Evolutionary conservation across 352 stramenopile species (phyloP).

Genomic region (Halophytophthora batemanensis): DNA sequence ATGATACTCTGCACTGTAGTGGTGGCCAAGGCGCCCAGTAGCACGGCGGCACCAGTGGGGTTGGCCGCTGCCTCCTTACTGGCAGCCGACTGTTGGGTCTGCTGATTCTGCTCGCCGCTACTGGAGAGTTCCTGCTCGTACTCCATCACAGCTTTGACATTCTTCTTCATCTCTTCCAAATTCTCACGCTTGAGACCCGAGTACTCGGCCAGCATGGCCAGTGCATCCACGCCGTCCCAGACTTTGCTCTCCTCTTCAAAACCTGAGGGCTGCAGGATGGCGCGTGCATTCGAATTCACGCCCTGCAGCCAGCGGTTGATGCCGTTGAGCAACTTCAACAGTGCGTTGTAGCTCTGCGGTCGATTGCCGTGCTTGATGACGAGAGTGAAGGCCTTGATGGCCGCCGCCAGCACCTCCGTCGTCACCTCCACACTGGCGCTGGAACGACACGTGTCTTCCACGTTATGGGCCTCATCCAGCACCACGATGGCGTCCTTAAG

Average conservation of each 20-base stretch:
- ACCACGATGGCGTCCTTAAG: conserved; percentile 77
- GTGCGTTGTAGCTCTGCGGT: conserved; percentile 42
- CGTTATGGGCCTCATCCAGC: conserved; percentile 86
- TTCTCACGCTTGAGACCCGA: conserved; percentile 47
- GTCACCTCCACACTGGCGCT: conserved; percentile 77
- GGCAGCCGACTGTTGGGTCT: conserved; percentile 14
- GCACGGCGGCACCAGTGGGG: conserved; percentile 20
- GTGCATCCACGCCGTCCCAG: conserved; percentile 53
- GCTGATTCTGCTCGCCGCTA: conserved; percentile 21
- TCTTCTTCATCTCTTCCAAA: conserved; percentile 35
- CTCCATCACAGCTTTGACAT: conserved; percentile 45
- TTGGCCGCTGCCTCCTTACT: conserved; percentile 28
- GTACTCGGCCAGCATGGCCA: conserved; percentile 75
- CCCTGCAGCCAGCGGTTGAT: conserved; percentile 55
- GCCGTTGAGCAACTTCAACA: conserved; percentile 68
- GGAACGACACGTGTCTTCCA: conserved; percentile 83
- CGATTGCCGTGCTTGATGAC: conserved; percentile 67
- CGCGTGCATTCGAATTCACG: conserved; percentile 36
- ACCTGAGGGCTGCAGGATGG: conserved; percentile 48
- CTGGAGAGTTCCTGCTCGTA: conserved; percentile 56
- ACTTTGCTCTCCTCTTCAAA: conserved; percentile 77
- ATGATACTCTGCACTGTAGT: conserved; percentile 59
- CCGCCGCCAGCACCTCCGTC: conserved; percentile 36
- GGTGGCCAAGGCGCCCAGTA: conserved; percentile 53
- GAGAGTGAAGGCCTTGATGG: conserved; percentile 59